These are phyloP conservation scores for Infundibulicybe gibba DNA, from an alignment of 768 basidiomycete species.

Conservation along the genomic window DNA sequence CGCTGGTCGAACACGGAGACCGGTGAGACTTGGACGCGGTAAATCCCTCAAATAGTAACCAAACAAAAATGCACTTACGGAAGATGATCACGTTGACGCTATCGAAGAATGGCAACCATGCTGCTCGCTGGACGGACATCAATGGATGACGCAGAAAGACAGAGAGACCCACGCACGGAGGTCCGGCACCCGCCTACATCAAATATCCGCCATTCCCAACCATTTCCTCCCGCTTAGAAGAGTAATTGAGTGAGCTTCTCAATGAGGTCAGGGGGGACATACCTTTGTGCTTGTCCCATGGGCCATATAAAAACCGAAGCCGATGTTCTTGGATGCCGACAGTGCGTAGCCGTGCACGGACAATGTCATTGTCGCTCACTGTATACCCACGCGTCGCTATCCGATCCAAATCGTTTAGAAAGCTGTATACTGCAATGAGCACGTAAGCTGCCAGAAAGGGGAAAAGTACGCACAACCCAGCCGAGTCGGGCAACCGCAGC, in stretches of 20 bases:
- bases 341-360: constrained; percentile 67
- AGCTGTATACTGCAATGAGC: constrained; percentile 34
- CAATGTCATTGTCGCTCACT: constrained; percentile 70
- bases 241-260: neutral
- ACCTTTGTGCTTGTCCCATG: constrained; percentile 33
- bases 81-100: constrained; percentile 79
- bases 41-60: neutral
- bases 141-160: constrained; percentile 1
- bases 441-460: constrained; percentile 1
- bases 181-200: constrained; percentile 78
- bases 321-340: constrained; percentile 68
- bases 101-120: constrained; percentile 81
- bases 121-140: constrained; percentile 49
- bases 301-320: constrained; percentile 41
- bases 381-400: constrained; percentile 58
- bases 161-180: constrained; percentile 33
- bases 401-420: constrained; percentile 64
- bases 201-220: constrained; percentile 68
- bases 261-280: constrained; percentile 1
- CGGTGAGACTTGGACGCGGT: constrained; percentile 50
- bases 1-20: constrained; percentile 79
- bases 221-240: constrained; percentile 20
- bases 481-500: constrained; percentile 56
- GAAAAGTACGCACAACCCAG: constrained; percentile 53
- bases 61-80: constrained; percentile 24